phyloP scores from a whole-genome alignment of 306 rosid species.

The Begonia masoniana region DNA sequence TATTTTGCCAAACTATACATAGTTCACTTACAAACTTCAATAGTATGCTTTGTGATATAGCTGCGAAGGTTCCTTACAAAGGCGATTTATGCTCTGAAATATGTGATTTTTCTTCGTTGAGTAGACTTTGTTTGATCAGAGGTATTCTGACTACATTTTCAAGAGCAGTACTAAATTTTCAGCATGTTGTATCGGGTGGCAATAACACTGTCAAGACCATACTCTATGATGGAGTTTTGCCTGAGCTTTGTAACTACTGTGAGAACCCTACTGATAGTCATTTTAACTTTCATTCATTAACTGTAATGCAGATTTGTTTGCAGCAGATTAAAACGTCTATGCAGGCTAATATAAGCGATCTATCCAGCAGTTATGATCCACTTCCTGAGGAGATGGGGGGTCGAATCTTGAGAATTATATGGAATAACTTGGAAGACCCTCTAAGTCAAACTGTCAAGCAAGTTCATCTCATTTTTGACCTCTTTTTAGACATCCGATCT shows the following conservation, averaged over 20 bases:
- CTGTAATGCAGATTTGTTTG: conserved; percentile 93
- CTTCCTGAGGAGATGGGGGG: conserved; percentile 73
- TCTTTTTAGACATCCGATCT: conserved; percentile 78
- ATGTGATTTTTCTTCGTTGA: conserved; percentile 36
- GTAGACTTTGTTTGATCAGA: conserved; percentile 79
- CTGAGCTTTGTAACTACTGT: conserved; percentile 75
- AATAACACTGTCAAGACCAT: conserved; percentile 35
- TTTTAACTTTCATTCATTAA: conserved; percentile 81
- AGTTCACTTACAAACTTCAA: conserved; percentile 15
- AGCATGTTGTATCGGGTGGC: conserved; percentile 16
- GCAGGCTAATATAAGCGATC: conserved; percentile 35
- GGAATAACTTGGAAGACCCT: conserved; percentile 95
- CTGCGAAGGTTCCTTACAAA: conserved; percentile 43
- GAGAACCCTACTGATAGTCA: conserved; percentile 87
- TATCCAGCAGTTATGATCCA: conserved; percentile 39
- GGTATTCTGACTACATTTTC: conserved; percentile 86
- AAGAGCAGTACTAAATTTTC: conserved; percentile 62
- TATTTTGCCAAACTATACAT: conserved; percentile 28
- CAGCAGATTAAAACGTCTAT: conserved; percentile 76
- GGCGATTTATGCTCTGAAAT: conserved; percentile 41
- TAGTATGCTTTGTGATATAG: conserved; percentile 20
- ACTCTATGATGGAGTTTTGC: conserved; percentile 82
- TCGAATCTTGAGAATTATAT: conserved; percentile 60
- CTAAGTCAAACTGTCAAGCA: conserved; percentile 95
- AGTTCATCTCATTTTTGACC: conserved; percentile 84